phyloP scores from a whole-genome alignment of 306 rosid genomes.

The Purshia tridentata region DNA sequence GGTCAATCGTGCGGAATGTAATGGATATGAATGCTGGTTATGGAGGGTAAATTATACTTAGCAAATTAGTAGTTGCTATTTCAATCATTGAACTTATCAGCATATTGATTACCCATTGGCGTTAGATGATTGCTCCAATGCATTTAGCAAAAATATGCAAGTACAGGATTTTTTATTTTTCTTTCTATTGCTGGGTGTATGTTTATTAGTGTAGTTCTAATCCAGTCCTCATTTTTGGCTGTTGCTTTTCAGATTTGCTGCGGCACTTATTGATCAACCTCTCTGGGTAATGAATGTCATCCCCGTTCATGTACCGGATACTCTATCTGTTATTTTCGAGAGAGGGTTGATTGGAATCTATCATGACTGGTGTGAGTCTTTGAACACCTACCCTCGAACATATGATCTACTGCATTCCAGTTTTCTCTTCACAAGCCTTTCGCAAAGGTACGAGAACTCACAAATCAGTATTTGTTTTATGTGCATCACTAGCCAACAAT shows the following conservation, averaged over 20 bases:
- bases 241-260: conserved; percentile 65
- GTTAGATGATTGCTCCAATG: too few species aligned
- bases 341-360: conserved; percentile 87
- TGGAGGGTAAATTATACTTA: conserved; percentile 71
- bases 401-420: conserved; percentile 85
- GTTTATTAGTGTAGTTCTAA: neutral
- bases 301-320: conserved; percentile 66
- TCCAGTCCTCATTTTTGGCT: neutral
- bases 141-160: neutral
- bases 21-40: conserved; percentile 97
- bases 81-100: neutral
- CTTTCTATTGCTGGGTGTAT: neutral
- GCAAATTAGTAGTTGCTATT: neutral
- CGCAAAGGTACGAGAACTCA: conserved; percentile 49
- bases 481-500: neutral
- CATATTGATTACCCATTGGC: neutral
- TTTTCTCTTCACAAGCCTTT: conserved; percentile 56
- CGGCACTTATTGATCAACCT: conserved; percentile 74
- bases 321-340: conserved; percentile 65
- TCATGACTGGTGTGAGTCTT: conserved; percentile 96
- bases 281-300: conserved; percentile 92
- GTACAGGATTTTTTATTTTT: neutral
- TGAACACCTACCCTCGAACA: conserved; percentile 86
- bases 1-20: conserved; percentile 79
- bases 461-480: neutral